A percentile compares a stretch with the other conserved stretches of the same genome.
These are phyloP conservation scores for Rosa lucieae DNA, from an alignment of 306 rosid genomes.

Conservation along the genomic window DNA sequence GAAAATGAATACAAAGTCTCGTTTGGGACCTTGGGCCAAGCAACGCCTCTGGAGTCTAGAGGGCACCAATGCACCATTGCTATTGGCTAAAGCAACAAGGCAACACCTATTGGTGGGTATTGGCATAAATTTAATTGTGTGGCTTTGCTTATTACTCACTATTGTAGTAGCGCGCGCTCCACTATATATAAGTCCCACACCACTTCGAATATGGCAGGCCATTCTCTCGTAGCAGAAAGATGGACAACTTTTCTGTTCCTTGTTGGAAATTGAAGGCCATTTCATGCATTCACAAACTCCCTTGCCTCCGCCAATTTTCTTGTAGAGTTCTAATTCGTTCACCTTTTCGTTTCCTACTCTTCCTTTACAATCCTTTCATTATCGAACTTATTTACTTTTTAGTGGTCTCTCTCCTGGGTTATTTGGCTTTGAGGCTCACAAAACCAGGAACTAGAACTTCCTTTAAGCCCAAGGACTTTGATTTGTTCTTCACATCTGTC, in stretches of 20 bases:
- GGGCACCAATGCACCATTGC: too few relatives aligned
- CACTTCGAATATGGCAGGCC: background rate
- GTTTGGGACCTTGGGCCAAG: too few relatives aligned
- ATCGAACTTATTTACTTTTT: slow-evolving; percentile 42
- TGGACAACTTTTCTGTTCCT: background rate
- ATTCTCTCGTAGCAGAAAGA: background rate
- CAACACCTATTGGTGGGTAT: too few relatives aligned
- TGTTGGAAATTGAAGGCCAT: background rate
- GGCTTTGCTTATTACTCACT: too few relatives aligned
- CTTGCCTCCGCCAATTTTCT: background rate
- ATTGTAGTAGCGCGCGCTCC: background rate
- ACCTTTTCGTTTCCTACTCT: background rate
- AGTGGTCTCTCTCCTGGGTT: slow-evolving; percentile 47
- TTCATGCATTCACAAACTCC: background rate
- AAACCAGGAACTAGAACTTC: slow-evolving; percentile 31
- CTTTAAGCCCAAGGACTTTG: slow-evolving; percentile 24
- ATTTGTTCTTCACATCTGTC: slow-evolving; percentile 69
- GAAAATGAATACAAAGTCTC: too few relatives aligned
- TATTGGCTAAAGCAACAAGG: too few relatives aligned
- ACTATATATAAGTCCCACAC: background rate
- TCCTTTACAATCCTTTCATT: slow-evolving; percentile 20
- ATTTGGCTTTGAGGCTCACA: slow-evolving; percentile 44
- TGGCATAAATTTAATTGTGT: too few relatives aligned
- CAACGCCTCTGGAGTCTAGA: too few relatives aligned
- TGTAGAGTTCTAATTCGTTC: background rate